A percentile compares a stretch with the other conserved stretches of the same genome.
These are phyloP conservation scores for Fonsecaea multimorphosa DNA, from an alignment of 2,329 filamentous ascomycete genomes.

Conservation along the genomic window DNA sequence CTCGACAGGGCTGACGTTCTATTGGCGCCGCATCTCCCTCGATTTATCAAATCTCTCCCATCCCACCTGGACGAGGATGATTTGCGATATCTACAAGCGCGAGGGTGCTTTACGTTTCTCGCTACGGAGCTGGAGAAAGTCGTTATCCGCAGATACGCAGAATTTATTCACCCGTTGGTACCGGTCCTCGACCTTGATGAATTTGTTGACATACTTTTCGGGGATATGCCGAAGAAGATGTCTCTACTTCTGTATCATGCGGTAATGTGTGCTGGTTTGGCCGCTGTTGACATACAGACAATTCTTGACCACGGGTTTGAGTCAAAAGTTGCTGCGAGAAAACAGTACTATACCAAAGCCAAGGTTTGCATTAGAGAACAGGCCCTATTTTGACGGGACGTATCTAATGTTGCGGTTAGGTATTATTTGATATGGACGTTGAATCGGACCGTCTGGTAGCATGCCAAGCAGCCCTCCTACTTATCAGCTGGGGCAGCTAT, in stretches of 20 bases:
- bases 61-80: slow-evolving; percentile 11
- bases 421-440: slow-evolving; percentile 20
- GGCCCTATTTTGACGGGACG: neutral
- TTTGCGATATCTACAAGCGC: slow-evolving; percentile 8
- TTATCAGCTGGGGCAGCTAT: slow-evolving; percentile 19
- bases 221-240: neutral
- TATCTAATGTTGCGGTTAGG: slow-evolving; percentile 9
- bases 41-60: slow-evolving; percentile 21
- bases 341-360: slow-evolving; percentile 19
- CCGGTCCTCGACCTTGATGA: slow-evolving; percentile 20
- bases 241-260: slow-evolving; percentile 22
- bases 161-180: slow-evolving; percentile 19
- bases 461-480: slow-evolving; percentile 20
- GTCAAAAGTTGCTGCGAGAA: slow-evolving; percentile 18
- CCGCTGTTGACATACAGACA: slow-evolving; percentile 18
- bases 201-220: slow-evolving; percentile 4
- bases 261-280: slow-evolving; percentile 21
- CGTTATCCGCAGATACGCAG: slow-evolving; percentile 15
- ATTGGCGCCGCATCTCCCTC: slow-evolving; percentile 3
- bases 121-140: slow-evolving; percentile 8
- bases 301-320: slow-evolving; percentile 18
- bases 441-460: slow-evolving; percentile 17
- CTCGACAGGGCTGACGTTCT: neutral
- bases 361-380: slow-evolving; percentile 15
- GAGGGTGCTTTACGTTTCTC: slow-evolving; percentile 13